Percentiles rank a stretch among this genome's conserved stretches.
Conservation (phyloP, 208 protist species). For the Acanthamoeba royreba region DNA sequence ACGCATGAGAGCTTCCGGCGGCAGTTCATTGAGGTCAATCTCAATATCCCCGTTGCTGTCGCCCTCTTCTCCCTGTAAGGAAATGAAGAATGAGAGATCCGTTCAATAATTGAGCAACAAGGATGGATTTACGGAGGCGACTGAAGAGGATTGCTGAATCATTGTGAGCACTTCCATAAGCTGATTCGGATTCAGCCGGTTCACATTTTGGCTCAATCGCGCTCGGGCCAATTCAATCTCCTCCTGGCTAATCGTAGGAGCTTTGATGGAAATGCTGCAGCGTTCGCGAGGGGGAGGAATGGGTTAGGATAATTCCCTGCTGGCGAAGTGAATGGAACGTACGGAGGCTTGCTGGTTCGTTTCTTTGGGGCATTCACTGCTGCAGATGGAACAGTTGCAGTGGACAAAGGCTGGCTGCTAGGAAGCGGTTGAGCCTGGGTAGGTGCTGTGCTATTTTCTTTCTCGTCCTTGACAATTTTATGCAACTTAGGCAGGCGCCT, state of each 20-base stretch:
- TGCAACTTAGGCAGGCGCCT: neutral
- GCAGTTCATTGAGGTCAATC: constrained; percentile 5
- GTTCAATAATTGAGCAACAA: neutral
- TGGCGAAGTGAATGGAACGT: no score
- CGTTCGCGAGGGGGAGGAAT: neutral
- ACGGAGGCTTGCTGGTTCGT: neutral
- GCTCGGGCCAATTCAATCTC: neutral
- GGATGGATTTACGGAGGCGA: neutral
- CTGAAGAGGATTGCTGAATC: neutral
- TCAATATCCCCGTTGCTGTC: neutral
- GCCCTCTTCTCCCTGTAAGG: neutral
- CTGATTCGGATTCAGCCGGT: neutral
- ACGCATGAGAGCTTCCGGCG: neutral
- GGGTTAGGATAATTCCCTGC: no score
- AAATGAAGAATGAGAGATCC: neutral
- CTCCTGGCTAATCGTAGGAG: neutral
- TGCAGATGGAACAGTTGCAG: neutral
- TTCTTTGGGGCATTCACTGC: neutral
- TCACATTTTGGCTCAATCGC: neutral
- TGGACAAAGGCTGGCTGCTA: neutral
- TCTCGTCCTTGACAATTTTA: neutral
- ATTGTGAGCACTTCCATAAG: neutral
- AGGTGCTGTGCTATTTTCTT: no score
- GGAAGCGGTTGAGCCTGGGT: neutral
- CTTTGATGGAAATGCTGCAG: neutral